phyloP scores from a whole-genome alignment of 2,329 filamentous ascomycete species.

The Aspergillus aculeatinus region DNA sequence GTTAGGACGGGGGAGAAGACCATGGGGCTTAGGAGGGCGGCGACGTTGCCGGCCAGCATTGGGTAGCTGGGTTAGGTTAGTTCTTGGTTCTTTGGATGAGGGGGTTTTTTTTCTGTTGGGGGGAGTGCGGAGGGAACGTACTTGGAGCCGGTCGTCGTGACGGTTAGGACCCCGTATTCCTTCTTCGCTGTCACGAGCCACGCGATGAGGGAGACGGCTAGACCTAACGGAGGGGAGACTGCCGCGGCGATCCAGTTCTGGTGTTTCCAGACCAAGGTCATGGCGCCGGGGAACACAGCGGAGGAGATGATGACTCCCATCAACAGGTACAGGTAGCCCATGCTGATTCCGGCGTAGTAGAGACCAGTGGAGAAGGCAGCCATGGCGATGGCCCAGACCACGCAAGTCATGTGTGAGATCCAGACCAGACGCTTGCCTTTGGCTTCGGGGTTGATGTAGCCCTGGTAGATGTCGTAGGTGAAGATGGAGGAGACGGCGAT shows the following conservation, averaged over 20 bases:
- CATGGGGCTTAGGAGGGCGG: constrained; percentile 73
- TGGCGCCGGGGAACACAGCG: constrained; percentile 76
- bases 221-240: constrained; percentile 67
- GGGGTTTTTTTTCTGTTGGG: not conserved
- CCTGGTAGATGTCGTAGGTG: constrained; percentile 86
- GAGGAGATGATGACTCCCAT: constrained; percentile 91
- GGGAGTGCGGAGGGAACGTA: constrained; percentile 23
- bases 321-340: constrained; percentile 85
- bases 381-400: constrained; percentile 75
- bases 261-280: constrained; percentile 77
- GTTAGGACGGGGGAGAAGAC: constrained; percentile 76
- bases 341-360: constrained; percentile 71
- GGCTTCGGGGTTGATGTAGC: constrained; percentile 77
- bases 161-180: constrained; percentile 66
- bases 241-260: constrained; percentile 76
- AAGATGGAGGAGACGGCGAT: constrained; percentile 86
- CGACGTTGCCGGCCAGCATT: constrained; percentile 85
- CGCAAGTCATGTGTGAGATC: constrained; percentile 71
- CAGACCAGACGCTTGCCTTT: constrained; percentile 75
- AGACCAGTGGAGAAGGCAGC: constrained; percentile 75
- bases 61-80: constrained; percentile 53
- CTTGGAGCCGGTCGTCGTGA: constrained; percentile 78
- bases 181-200: constrained; percentile 76
- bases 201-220: constrained; percentile 66
- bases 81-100: not conserved